Evolutionary conservation across 306 rosid genomes (phyloP), one percentile per base, ranked within the genome.

Genomic region (Fragaria ananassa): DNA sequence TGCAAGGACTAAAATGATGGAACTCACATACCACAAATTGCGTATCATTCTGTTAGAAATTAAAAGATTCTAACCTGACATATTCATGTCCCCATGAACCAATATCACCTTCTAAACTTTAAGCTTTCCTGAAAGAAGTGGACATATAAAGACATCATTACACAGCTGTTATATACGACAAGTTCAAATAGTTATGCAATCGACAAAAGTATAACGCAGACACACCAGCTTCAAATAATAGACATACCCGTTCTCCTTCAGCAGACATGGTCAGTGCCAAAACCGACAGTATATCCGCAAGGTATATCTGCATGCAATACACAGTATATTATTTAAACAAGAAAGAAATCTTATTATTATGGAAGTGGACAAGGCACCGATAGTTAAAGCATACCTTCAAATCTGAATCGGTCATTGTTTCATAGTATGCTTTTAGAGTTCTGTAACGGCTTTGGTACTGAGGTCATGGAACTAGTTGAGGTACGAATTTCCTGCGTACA

Each of bases 191-290:
- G n/a, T 60, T 75, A 8, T 46, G 54, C 74, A 71, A 58, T 64
- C 73, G 37, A 4, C 7, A 58, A 35, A 57, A 71, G 41, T n/a
- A 21, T 25, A 23, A 60, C 1, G 17, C 15, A 60, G 17, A 10
- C 7, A 10, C 12, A 10, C 14, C 65, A 12, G 25, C 34, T 6
- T 5, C 69, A 39, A 69, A 81, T 34, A 79, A 65, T 34, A 50
- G 46, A 73, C 92, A 83, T 84, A 96, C 99, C 81, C 96, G 76
- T 78, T 96, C 99, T 73, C 98, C 99, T 84, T 92, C 99, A 4
- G 99, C 99, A 70, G 99, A 92, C 99, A 96, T 96, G 18, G 99
- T 96, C 56, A 95, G 90, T 17, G 99, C 99, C 92, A 96, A 81
- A 69, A 96, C 98, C 25, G 25, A 23, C 25, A 23, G 0, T 23